These are phyloP conservation scores for Elaeagnus macrophylla DNA, from an alignment of 306 rosid genomes.

Conservation along the genomic window DNA sequence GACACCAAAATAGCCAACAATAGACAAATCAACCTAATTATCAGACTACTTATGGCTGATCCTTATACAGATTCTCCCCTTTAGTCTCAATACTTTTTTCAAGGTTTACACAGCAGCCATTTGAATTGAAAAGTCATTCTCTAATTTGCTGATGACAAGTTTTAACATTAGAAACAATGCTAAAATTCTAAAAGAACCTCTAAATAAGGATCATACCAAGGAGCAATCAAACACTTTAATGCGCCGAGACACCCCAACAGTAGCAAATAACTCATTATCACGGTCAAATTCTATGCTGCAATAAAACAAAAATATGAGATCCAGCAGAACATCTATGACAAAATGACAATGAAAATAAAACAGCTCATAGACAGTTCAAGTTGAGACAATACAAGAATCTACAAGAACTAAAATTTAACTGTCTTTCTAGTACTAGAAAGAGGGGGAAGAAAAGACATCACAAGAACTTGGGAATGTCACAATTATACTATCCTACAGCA, in stretches of 20 bases:
- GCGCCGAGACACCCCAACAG: slow-evolving; percentile 96
- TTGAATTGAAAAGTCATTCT: background rate
- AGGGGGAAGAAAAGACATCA: no score
- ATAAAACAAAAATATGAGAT: slow-evolving; percentile 18
- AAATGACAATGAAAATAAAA: slow-evolving; percentile 4
- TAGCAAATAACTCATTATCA: slow-evolving; percentile 86
- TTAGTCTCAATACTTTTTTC: no score
- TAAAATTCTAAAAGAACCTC: slow-evolving; percentile 14
- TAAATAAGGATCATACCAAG: slow-evolving; percentile 38
- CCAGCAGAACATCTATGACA: slow-evolving; percentile 7
- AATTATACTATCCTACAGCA: no score
- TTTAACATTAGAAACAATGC: background rate
- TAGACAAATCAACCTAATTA: background rate
- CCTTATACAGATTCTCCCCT: no score
- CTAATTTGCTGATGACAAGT: background rate
- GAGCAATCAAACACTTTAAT: slow-evolving; percentile 93
- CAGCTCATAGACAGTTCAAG: background rate
- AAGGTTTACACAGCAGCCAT: no score
- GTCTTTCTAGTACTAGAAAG: no score
- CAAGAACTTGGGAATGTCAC: no score
- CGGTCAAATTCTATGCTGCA: slow-evolving; percentile 97
- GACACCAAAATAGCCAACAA: background rate
- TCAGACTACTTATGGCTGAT: background rate
- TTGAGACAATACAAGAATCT: background rate
- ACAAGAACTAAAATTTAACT: no score